Evolutionary conservation across 1,284 basidiomycete species (phyloP).

Genomic region (Apiotrichum laibachii): DNA sequence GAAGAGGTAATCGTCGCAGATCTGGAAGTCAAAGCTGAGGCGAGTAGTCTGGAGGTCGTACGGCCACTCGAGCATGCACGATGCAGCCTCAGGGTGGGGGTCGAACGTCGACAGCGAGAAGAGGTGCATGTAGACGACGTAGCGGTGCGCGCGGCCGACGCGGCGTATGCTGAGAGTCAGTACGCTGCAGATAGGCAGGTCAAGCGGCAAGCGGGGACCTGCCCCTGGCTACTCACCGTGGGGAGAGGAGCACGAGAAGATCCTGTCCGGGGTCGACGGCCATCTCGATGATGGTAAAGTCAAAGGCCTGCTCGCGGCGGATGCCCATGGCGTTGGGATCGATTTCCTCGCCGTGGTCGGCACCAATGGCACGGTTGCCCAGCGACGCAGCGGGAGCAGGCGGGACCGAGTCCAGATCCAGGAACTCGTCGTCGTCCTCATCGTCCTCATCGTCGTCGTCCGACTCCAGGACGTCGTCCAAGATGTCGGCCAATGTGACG

Average conservation of each 20-base stretch:
- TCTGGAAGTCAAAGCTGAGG: conserved; percentile 42
- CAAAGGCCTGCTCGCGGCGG: conserved; percentile 28
- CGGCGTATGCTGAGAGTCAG: not conserved
- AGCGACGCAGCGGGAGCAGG: too few species aligned
- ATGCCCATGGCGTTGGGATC: conserved; percentile 45
- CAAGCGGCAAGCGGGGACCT: too few species aligned
- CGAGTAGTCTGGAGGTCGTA: conserved; percentile 6
- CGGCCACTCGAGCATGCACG: conserved; percentile 34
- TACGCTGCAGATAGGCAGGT: not conserved
- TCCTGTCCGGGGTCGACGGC: conserved; percentile 51
- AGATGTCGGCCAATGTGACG: not conserved
- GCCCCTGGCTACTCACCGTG: conserved; percentile 28
- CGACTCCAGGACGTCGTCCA: not conserved
- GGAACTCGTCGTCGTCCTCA: conserved; percentile 12
- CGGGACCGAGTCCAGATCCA: conserved; percentile 4
- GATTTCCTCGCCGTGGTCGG: conserved; percentile 27
- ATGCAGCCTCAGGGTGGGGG: conserved; percentile 41
- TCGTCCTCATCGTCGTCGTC: conserved; percentile 14
- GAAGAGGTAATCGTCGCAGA: conserved; percentile 49
- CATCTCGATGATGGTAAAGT: conserved; percentile 45
- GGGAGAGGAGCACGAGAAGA: conserved; percentile 42
- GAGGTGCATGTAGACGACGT: conserved; percentile 39
- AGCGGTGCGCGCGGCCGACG: not conserved
- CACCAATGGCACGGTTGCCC: conserved; percentile 8
- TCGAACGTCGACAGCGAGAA: conserved; percentile 41